Percentiles rank a stretch among this genome's conserved stretches.
Evolutionary conservation across 352 stramenopile genomes (phyloP).

Genomic region (Phytopythium cucurbitacearum): DNA sequence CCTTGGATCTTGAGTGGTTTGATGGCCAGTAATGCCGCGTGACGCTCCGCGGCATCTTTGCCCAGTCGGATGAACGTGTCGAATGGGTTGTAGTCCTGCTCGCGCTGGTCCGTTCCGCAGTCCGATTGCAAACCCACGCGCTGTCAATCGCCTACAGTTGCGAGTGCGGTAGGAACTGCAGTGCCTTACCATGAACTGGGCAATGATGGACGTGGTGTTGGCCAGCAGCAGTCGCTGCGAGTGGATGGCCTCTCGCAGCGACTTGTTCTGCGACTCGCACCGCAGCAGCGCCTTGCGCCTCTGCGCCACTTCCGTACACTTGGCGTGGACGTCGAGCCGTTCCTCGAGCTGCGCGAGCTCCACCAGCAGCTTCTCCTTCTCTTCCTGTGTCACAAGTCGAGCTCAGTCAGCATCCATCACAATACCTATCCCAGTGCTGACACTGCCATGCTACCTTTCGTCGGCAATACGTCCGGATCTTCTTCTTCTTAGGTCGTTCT

Average conservation of each 20-base stretch:
- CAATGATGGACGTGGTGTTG: constrained; percentile 15
- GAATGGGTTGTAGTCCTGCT: constrained; percentile 17
- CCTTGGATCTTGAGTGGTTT: constrained; percentile 33
- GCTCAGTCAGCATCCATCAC: no score
- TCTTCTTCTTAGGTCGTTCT: constrained; percentile 13
- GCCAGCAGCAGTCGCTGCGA: constrained; percentile 18
- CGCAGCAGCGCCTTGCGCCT: background rate
- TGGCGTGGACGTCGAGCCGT: constrained; percentile 5
- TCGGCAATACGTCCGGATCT: constrained; percentile 19
- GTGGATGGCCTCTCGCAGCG: constrained; percentile 18
- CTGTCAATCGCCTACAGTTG: background rate
- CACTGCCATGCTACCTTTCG: constrained; percentile 19
- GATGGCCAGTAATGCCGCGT: constrained; percentile 10
- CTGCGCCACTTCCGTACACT: constrained; percentile 12
- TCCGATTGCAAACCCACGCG: background rate
- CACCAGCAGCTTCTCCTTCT: constrained; percentile 17
- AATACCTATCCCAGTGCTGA: no score
- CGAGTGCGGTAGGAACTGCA: background rate
- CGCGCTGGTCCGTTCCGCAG: constrained; percentile 4
- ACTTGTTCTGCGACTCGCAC: constrained; percentile 13
- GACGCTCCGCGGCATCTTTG: constrained; percentile 13
- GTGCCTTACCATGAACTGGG: constrained; percentile 18
- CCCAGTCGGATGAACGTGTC: constrained; percentile 17
- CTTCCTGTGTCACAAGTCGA: constrained; percentile 7
- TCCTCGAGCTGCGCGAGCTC: constrained; percentile 15